These are phyloP conservation scores for Salvia sclarea DNA, from an alignment of 305 asterid genomes.

Conservation along the genomic window DNA sequence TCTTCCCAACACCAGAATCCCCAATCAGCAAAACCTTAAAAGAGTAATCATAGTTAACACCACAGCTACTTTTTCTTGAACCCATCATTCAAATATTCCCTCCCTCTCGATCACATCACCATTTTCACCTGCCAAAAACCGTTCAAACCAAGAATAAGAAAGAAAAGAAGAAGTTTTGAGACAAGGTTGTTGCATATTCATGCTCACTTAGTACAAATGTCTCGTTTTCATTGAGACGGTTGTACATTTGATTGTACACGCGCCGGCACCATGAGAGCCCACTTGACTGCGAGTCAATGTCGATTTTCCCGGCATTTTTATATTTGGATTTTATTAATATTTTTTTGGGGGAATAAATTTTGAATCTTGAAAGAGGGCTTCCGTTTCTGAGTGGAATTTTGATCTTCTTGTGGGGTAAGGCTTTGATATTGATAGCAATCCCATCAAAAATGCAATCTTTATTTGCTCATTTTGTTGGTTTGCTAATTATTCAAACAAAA, in stretches of 20 bases:
- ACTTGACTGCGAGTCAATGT: conserved; percentile 21
- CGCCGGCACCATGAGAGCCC: conserved; percentile 51
- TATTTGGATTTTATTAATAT: not conserved
- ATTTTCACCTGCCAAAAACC: not conserved
- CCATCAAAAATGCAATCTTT: not conserved
- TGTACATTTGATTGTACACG: conserved; percentile 59
- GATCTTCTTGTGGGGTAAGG: conserved; percentile 17
- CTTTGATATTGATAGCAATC: too few species aligned
- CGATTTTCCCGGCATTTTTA: conserved; percentile 36
- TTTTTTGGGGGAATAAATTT: not conserved
- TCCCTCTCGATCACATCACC: conserved; percentile 8
- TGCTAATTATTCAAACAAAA: conserved; percentile 21
- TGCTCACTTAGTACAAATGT: conserved; percentile 43
- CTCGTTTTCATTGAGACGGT: conserved; percentile 49
- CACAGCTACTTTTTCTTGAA: conserved; percentile 34
- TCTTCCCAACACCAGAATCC: conserved; percentile 90
- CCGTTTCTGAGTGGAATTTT: conserved; percentile 24
- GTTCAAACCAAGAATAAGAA: conserved; percentile 31
- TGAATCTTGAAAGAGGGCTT: conserved; percentile 24
- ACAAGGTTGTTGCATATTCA: conserved; percentile 18
- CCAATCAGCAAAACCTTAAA: conserved; percentile 87
- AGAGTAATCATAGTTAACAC: conserved; percentile 64
- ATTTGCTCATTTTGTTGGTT: conserved; percentile 3
- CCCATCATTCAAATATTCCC: conserved; percentile 34
- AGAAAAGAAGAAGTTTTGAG: not conserved